Conservation (phyloP, 495 filamentous ascomycete species). For the Penicillium arizonense region DNA sequence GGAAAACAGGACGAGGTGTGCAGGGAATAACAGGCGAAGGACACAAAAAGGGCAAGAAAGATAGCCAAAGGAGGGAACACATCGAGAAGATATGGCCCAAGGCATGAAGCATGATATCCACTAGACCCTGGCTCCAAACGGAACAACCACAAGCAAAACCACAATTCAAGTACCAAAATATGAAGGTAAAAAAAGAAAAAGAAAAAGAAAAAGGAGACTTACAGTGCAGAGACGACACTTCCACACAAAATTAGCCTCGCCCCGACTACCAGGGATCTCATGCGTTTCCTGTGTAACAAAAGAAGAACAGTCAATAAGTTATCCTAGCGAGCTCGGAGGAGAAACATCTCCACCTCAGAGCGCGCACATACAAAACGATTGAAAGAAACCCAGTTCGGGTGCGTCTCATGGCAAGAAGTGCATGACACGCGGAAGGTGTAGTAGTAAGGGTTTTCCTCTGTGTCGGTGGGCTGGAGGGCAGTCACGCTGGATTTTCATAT, state of each 20-base stretch:
- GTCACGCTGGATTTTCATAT: conserved; percentile 65
- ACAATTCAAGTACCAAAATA: too few species aligned
- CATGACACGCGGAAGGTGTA: conserved; percentile 98
- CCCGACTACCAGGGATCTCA: conserved; percentile 85
- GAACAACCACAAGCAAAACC: too few species aligned
- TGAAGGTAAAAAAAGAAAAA: too few species aligned
- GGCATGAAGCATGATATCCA: too few species aligned
- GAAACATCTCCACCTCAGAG: too few species aligned
- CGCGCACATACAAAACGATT: conserved; percentile 75
- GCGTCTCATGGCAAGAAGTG: conserved; percentile 87
- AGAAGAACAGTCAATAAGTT: not conserved
- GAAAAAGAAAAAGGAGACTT: conserved; percentile 2
- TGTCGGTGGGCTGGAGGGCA: conserved; percentile 81
- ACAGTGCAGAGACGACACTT: conserved; percentile 91
- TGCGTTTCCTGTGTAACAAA: conserved; percentile 64
- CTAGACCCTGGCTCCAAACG: too few species aligned
- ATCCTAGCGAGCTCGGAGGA: not conserved
- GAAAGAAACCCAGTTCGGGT: conserved; percentile 83
- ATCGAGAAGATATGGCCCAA: too few species aligned
- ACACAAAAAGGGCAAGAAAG: not conserved
- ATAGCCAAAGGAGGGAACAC: too few species aligned
- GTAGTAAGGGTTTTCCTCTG: conserved; percentile 75
- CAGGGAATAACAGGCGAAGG: not conserved
- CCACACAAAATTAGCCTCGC: conserved; percentile 98
- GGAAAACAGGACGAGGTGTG: not conserved